A percentile compares a stretch with the other conserved stretches of the same genome.
These are phyloP conservation scores for Farysia itapuensis DNA, from an alignment of 1,284 basidiomycete genomes.

Conservation along the genomic window DNA sequence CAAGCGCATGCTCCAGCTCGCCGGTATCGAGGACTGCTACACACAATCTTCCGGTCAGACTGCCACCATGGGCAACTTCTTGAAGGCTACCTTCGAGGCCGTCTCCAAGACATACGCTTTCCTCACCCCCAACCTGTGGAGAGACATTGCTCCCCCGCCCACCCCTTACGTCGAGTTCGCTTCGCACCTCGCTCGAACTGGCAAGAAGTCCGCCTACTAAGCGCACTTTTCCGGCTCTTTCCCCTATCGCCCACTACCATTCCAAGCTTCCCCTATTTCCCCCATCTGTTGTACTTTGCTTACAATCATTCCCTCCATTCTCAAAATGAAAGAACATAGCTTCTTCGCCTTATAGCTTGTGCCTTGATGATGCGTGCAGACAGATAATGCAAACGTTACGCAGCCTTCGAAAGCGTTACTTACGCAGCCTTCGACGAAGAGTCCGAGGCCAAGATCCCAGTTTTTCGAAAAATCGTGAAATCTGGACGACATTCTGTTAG, in stretches of 20 bases:
- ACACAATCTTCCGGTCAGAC: slow-evolving; percentile 97
- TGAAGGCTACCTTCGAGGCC: slow-evolving; percentile 96
- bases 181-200: slow-evolving; percentile 53
- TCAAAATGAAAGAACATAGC: slow-evolving; percentile 22
- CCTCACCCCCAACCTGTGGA: slow-evolving; percentile 96
- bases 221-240: not conserved
- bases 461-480: no score
- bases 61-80: slow-evolving; percentile 99
- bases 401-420: no score
- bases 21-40: slow-evolving; percentile 91
- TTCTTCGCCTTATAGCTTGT: no score
- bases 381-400: no score
- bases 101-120: slow-evolving; percentile 96
- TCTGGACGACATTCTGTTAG: no score
- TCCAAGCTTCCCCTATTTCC: slow-evolving; percentile 17
- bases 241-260: slow-evolving; percentile 32
- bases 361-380: no score
- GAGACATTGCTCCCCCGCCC: slow-evolving; percentile 79
- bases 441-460: no score
- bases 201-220: slow-evolving; percentile 52
- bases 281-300: slow-evolving; percentile 21
- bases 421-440: no score
- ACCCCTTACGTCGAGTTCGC: slow-evolving; percentile 58
- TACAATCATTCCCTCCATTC: slow-evolving; percentile 17
- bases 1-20: slow-evolving; percentile 94